Conservation (phyloP, 176 grass and related monocot genomes). For the Carex pumila region DNA sequence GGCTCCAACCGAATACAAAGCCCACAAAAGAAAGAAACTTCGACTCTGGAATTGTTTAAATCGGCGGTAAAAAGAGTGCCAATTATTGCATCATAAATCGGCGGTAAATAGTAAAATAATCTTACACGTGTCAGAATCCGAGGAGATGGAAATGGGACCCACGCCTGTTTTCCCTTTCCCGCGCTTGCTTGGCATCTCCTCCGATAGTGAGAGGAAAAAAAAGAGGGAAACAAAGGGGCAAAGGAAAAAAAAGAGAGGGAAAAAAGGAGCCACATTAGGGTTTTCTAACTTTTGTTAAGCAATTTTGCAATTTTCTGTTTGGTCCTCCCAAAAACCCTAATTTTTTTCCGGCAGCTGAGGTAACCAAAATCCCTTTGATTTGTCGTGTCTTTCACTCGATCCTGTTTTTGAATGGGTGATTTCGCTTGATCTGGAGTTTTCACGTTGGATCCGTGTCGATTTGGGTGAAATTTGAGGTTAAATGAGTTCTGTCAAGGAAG, state of each 20-base stretch:
- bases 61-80: not conserved
- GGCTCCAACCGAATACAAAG: no score
- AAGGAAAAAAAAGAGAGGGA: not conserved
- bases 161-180: constrained; percentile 18
- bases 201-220: not conserved
- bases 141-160: not conserved
- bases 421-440: constrained; percentile 4
- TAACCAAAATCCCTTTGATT: not conserved
- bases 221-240: not conserved
- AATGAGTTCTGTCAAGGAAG: constrained; percentile 14
- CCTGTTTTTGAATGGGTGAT: not conserved
- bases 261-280: constrained; percentile 9
- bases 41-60: no score
- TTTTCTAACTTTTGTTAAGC: constrained; percentile 17
- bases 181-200: constrained; percentile 9
- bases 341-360: not conserved
- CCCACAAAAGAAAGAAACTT: no score
- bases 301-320: not conserved
- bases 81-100: constrained; percentile 21
- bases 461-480: not conserved
- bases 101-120: not conserved
- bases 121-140: not conserved
- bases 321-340: constrained; percentile 29
- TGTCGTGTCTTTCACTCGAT: not conserved
- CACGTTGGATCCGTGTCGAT: constrained; percentile 4